Conservation (phyloP, 768 basidiomycete species). For the Phylloporus sp. region DNA sequence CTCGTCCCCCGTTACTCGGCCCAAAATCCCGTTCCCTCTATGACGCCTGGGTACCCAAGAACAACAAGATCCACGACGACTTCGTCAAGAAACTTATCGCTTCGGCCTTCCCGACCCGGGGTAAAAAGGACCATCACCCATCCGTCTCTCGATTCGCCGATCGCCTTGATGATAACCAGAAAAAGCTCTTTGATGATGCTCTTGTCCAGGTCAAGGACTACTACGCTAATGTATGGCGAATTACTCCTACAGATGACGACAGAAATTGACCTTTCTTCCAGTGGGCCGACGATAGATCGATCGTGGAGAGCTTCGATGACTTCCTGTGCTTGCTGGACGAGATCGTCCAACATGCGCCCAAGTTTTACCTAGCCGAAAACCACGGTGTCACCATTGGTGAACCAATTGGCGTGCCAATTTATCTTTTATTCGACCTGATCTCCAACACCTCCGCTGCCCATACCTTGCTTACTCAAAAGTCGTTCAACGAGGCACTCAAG, state of each 20-base stretch:
- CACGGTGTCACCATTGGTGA: not conserved
- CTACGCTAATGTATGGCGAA: too few species aligned
- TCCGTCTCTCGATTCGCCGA: not conserved
- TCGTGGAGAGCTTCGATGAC: too few species aligned
- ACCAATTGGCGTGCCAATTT: not conserved
- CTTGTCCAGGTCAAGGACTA: too few species aligned
- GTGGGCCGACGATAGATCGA: too few species aligned
- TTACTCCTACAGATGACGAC: too few species aligned
- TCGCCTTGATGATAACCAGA: not conserved
- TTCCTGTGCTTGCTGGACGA: too few species aligned
- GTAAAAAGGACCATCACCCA: too few species aligned
- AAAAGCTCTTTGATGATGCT: too few species aligned
- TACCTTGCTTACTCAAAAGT: not conserved
- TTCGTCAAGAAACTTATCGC: not conserved
- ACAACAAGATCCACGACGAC: not conserved
- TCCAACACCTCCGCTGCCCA: not conserved
- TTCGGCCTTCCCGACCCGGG: not conserved
- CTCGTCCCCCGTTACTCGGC: too few species aligned
- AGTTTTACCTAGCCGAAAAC: too few species aligned
- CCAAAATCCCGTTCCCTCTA: not conserved
- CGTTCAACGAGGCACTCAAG: not conserved
- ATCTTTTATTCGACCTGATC: not conserved
- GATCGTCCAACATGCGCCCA: too few species aligned
- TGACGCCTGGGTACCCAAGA: not conserved
- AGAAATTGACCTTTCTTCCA: too few species aligned